These are phyloP conservation scores for Zygoascus biomembranicola DNA, from an alignment of 805 yeast genomes.

Conservation along the genomic window DNA sequence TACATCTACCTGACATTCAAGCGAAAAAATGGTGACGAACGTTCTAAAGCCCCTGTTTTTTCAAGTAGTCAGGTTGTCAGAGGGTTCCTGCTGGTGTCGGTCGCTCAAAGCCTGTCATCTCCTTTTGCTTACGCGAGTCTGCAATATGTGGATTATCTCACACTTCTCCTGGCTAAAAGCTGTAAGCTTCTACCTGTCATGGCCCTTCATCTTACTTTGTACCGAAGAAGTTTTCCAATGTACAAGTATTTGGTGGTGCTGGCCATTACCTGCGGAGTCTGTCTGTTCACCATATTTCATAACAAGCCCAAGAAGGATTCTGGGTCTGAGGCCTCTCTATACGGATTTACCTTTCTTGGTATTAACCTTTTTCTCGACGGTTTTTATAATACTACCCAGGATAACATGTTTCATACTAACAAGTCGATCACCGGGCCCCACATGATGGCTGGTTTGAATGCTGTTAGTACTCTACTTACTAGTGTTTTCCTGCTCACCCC, in stretches of 20 bases:
- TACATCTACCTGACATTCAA: conserved; percentile 40
- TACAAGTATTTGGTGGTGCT: conserved; percentile 74
- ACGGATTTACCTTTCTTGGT: conserved; percentile 55
- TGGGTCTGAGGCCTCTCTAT: conserved; percentile 29
- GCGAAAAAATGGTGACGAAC: conserved; percentile 8
- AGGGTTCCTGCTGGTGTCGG: conserved; percentile 46
- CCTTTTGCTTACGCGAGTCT: conserved; percentile 78
- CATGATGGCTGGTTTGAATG: conserved; percentile 67
- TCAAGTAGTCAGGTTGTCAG: conserved; percentile 24
- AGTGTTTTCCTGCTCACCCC: conserved; percentile 40
- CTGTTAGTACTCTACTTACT: conserved; percentile 35
- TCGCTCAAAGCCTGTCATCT: conserved; percentile 71
- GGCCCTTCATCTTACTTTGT: conserved; percentile 65
- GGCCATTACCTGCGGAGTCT: conserved; percentile 77
- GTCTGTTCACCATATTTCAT: conserved; percentile 58
- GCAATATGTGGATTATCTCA: conserved; percentile 76
- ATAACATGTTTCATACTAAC: conserved; percentile 56
- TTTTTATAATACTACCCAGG: conserved; percentile 88
- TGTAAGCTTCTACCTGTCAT: conserved; percentile 94
- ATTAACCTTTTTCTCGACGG: conserved; percentile 79
- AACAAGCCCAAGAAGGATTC: conserved; percentile 19
- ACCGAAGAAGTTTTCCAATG: conserved; percentile 60
- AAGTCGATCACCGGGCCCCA: conserved; percentile 68
- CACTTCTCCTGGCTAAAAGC: conserved; percentile 79
- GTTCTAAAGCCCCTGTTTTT: conserved; percentile 19